Evolutionary conservation across 257 asterid genomes (phyloP).

Genomic region (Fraxinus americana): DNA sequence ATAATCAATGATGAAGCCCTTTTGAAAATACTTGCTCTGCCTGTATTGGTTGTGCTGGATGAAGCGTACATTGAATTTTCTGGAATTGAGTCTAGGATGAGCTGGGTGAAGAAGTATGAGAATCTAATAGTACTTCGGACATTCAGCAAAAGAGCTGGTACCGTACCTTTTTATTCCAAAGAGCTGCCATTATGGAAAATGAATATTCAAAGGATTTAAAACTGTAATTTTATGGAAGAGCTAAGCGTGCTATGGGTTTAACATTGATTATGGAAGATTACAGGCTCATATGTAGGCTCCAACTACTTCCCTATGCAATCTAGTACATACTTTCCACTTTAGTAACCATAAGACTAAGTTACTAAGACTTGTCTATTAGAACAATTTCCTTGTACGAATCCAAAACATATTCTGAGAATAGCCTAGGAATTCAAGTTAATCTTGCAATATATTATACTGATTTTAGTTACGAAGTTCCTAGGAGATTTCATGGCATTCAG

Average conservation of each 20-base stretch:
- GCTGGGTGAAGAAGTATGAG: slow-evolving; percentile 95
- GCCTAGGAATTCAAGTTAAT: not conserved
- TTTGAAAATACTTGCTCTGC: slow-evolving; percentile 69
- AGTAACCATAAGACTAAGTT: not conserved
- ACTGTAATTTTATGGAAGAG: slow-evolving; percentile 39
- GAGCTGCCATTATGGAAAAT: slow-evolving; percentile 21
- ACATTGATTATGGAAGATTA: not conserved
- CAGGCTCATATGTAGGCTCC: not conserved
- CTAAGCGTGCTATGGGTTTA: not conserved
- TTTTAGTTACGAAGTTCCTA: not conserved
- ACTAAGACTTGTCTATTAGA: not conserved
- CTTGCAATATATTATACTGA: not conserved
- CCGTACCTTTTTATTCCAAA: not conserved
- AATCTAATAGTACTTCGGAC: slow-evolving; percentile 95
- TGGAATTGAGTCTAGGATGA: slow-evolving; percentile 85
- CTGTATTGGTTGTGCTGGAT: slow-evolving; percentile 87
- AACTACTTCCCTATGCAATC: not conserved
- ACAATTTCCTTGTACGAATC: not conserved
- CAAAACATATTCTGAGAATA: not conserved
- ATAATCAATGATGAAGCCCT: slow-evolving; percentile 76
- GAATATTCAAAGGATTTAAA: not conserved
- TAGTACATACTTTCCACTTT: not conserved
- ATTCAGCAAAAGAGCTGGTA: slow-evolving; percentile 98
- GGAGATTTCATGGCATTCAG: not conserved
- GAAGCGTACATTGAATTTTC: slow-evolving; percentile 97